phyloP scores from a whole-genome alignment of 1,284 basidiomycete genomes.

The Paramarasmius palmivorus region DNA sequence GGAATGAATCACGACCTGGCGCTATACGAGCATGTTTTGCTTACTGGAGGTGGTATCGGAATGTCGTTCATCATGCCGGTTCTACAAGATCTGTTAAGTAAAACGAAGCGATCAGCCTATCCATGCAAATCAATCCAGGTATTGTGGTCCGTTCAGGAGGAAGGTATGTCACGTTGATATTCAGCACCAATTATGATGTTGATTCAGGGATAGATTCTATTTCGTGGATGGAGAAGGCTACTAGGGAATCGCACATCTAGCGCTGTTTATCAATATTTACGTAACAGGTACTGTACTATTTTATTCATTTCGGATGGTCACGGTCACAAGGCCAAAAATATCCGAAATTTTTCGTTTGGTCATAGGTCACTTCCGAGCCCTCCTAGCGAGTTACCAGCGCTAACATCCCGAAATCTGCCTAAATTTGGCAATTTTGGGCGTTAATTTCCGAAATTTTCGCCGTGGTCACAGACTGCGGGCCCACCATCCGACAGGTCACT shows the following conservation, averaged over 20 bases:
- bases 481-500: too few species aligned
- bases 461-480: too few species aligned
- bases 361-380: too few species aligned
- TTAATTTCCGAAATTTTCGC: too few species aligned
- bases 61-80: neutral
- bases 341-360: too few species aligned
- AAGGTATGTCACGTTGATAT: neutral
- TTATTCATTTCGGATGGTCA: too few species aligned
- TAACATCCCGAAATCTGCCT: too few species aligned
- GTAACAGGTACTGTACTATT: neutral
- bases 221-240: neutral
- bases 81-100: neutral
- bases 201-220: neutral
- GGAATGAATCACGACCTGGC: neutral
- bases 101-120: neutral
- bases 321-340: too few species aligned
- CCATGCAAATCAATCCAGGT: neutral
- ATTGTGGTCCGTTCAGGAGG: constrained; percentile 1
- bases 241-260: neutral
- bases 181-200: neutral
- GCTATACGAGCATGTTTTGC: neutral
- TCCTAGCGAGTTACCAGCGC: too few species aligned
- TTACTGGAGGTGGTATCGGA: neutral
- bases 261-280: neutral
- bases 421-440: too few species aligned